A percentile compares a stretch with the other conserved stretches of the same genome.
These are phyloP conservation scores for Kwoniella botswanensis DNA, from an alignment of 768 basidiomycete species.

Conservation along the genomic window DNA sequence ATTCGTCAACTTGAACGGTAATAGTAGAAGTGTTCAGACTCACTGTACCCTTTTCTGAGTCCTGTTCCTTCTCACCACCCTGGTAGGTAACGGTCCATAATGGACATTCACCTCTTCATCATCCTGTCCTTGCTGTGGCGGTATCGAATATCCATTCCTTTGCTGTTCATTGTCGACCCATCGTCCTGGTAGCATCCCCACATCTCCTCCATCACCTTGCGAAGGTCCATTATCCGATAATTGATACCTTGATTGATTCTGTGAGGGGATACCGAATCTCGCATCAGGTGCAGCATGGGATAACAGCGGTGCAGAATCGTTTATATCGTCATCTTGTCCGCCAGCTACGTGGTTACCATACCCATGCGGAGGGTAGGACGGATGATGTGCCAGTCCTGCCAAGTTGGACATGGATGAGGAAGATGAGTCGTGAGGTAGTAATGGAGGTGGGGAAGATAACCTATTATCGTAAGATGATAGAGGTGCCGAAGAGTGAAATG, in stretches of 20 bases:
- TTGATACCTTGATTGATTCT: constrained; percentile 33
- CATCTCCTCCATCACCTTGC: constrained; percentile 17
- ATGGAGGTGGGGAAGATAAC: constrained; percentile 40
- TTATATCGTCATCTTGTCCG: constrained; percentile 40
- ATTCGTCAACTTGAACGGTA: not conserved
- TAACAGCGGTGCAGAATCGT: constrained; percentile 51
- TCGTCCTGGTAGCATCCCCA: constrained; percentile 30
- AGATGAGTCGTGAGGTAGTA: constrained; percentile 37
- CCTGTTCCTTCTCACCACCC: constrained; percentile 79
- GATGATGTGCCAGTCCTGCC: constrained; percentile 4
- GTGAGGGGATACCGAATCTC: constrained; percentile 34
- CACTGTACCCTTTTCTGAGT: constrained; percentile 83
- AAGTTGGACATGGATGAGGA: constrained; percentile 14
- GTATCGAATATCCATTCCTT: constrained; percentile 26
- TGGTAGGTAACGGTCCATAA: constrained; percentile 84
- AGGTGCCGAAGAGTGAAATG: constrained; percentile 8
- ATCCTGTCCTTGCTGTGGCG: constrained; percentile 12
- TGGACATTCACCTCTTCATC: constrained; percentile 62
- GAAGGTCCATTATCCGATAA: constrained; percentile 30
- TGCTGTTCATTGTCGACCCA: constrained; percentile 32
- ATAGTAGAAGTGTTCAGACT: constrained; percentile 51
- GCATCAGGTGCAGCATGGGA: constrained; percentile 37
- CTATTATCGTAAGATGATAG: constrained; percentile 34
- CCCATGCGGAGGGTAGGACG: constrained; percentile 17
- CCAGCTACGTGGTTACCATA: constrained; percentile 20